Evolutionary conservation across 139 green algal genomes (phyloP).

Genomic region (Axilococcus clingmanii): DNA sequence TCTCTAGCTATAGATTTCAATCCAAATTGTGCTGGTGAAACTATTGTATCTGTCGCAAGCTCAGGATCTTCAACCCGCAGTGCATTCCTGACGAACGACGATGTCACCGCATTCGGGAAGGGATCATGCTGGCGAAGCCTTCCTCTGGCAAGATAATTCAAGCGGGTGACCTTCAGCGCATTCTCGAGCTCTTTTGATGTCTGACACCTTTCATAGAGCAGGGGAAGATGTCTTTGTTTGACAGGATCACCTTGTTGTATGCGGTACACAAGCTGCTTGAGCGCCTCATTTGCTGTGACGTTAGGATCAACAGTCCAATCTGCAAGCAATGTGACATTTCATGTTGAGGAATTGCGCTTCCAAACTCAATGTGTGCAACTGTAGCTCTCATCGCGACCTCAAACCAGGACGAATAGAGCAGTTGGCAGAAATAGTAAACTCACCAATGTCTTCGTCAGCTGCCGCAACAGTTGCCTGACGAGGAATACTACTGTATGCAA

Average conservation of each 20-base stretch:
- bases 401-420: no score
- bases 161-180: conserved; percentile 22
- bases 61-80: conserved; percentile 24
- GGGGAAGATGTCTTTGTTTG: conserved; percentile 33
- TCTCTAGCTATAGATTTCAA: conserved; percentile 17
- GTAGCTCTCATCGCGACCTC: no score
- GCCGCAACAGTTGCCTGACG: neutral
- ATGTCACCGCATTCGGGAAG: conserved; percentile 22
- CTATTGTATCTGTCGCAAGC: conserved; percentile 18
- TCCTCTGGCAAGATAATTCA: conserved; percentile 33
- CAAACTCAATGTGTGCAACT: no score
- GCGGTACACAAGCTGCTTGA: conserved; percentile 25
- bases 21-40: conserved; percentile 20
- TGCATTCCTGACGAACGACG: conserved; percentile 24
- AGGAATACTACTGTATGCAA: conserved; percentile 11
- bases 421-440: no score
- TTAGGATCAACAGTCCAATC: conserved; percentile 22
- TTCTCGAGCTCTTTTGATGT: conserved; percentile 27
- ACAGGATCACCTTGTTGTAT: conserved; percentile 22
- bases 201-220: conserved; percentile 27
- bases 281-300: conserved; percentile 19
- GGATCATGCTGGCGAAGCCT: conserved; percentile 30
- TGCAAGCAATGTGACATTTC: neutral
- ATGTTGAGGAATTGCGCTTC: neutral
- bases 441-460: neutral